Percentiles rank a stretch among this genome's conserved stretches.
Evolutionary conservation across 2,329 filamentous ascomycete species (phyloP).

Genomic region (Talaromyces sp.): DNA sequence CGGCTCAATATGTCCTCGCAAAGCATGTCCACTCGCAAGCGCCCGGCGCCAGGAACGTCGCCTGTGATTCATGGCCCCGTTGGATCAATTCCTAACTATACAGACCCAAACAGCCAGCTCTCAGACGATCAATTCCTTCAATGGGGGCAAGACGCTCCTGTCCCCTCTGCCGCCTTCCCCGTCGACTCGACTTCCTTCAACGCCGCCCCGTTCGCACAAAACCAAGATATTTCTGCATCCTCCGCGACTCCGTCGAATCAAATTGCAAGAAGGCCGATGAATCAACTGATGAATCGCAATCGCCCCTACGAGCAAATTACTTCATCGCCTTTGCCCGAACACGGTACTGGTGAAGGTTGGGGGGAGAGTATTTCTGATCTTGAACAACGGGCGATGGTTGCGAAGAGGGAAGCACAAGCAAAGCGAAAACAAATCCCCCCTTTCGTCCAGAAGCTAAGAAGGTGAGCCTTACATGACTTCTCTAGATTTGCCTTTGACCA

Average conservation of each 20-base stretch:
- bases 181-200: slow-evolving; percentile 36
- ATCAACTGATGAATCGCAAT: slow-evolving; percentile 34
- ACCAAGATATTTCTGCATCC: slow-evolving; percentile 48
- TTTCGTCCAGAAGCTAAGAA: slow-evolving; percentile 96
- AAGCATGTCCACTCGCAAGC: slow-evolving; percentile 54
- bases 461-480: slow-evolving; percentile 51
- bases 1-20: slow-evolving; percentile 32
- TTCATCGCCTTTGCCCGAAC: slow-evolving; percentile 17
- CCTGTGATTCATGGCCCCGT: slow-evolving; percentile 56
- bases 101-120: slow-evolving; percentile 38
- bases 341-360: slow-evolving; percentile 34
- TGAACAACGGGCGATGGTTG: slow-evolving; percentile 71
- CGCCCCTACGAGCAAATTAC: slow-evolving; percentile 33
- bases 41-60: slow-evolving; percentile 66
- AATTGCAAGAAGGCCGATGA: slow-evolving; percentile 34
- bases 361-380: slow-evolving; percentile 68
- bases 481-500: not conserved
- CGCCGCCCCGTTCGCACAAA: slow-evolving; percentile 28
- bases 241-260: slow-evolving; percentile 39
- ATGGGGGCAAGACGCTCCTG: slow-evolving; percentile 47
- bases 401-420: slow-evolving; percentile 79
- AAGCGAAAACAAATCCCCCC: slow-evolving; percentile 96
- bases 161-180: slow-evolving; percentile 26
- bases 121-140: slow-evolving; percentile 51
- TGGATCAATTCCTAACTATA: slow-evolving; percentile 46